A percentile compares a stretch with the other conserved stretches of the same genome.
These are phyloP conservation scores for Smallanthus sonchifolius DNA, from an alignment of 129 eudicot genomes.

Conservation along the genomic window DNA sequence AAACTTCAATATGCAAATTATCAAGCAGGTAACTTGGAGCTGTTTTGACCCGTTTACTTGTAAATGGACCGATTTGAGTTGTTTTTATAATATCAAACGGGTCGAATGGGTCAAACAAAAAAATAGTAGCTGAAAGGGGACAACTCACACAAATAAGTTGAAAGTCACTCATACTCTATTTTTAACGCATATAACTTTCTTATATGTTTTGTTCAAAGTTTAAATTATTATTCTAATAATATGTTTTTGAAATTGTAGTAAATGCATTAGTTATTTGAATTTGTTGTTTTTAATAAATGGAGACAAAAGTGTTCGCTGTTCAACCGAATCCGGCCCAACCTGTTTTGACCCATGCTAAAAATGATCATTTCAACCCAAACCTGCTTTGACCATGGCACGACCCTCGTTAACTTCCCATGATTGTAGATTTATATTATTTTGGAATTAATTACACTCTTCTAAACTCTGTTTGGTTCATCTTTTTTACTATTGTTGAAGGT, in stretches of 20 bases:
- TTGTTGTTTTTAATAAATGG: not conserved
- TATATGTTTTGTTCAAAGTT: not conserved
- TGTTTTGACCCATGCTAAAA: not conserved
- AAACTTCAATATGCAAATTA: conserved; percentile 40
- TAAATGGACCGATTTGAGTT: not conserved
- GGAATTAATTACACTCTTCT: not conserved
- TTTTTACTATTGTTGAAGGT: conserved; percentile 28
- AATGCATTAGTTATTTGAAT: not conserved
- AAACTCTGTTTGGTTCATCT: conserved; percentile 4
- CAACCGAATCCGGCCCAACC: not conserved
- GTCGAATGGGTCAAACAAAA: not conserved
- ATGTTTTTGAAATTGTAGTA: not conserved
- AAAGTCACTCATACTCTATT: not conserved
- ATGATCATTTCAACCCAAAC: not conserved
- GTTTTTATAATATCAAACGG: not conserved
- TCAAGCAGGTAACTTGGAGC: conserved; percentile 59
- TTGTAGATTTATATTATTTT: not conserved
- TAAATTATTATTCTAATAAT: not conserved
- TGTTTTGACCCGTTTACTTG: not conserved
- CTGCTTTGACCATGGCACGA: not conserved
- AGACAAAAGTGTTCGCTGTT: not conserved
- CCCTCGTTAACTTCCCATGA: conserved; percentile 3
- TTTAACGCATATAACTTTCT: conserved; percentile 1
- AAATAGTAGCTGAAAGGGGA: not conserved
- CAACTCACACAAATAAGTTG: not conserved